phyloP scores from a whole-genome alignment of 352 stramenopile species.

The Phytophthora foliorum region DNA sequence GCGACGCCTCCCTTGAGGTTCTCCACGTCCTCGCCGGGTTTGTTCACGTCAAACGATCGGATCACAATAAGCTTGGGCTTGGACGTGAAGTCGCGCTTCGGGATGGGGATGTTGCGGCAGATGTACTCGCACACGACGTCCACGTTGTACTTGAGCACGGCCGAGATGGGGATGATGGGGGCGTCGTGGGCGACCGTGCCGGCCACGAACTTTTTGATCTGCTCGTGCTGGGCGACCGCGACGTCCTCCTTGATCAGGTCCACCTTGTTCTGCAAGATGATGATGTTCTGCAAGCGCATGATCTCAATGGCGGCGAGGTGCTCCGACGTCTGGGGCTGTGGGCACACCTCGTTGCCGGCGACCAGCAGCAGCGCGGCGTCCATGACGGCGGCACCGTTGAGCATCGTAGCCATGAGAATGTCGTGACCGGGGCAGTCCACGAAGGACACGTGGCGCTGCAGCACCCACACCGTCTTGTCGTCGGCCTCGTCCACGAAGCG shows the following conservation, averaged over 20 bases:
- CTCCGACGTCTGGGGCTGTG: conserved; percentile 99
- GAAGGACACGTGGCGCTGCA: conserved; percentile 99
- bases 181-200: conserved; percentile 95
- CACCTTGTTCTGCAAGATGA: conserved; percentile 99
- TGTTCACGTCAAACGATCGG: conserved; percentile 99
- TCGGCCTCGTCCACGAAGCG: conserved; percentile 89
- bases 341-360: conserved; percentile 98
- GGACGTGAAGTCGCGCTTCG: conserved; percentile 98
- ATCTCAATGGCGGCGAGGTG: conserved; percentile 99
- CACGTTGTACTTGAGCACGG: conserved; percentile 99
- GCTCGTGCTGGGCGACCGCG: conserved; percentile 98
- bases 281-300: conserved; percentile 99
- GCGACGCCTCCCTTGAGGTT: conserved; percentile 96
- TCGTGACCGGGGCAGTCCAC: conserved; percentile 99
- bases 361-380: conserved; percentile 99
- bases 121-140: conserved; percentile 99
- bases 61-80: conserved; percentile 99
- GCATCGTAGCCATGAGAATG: conserved; percentile 99
- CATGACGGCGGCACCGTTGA: conserved; percentile 99
- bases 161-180: conserved; percentile 99
- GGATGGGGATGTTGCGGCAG: conserved; percentile 98
- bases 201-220: conserved; percentile 94
- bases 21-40: conserved; percentile 98
- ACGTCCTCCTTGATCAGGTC: conserved; percentile 99
- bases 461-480: conserved; percentile 91